A percentile compares a stretch with the other conserved stretches of the same genome.
Conservation (phyloP, 1,284 basidiomycete genomes). For the Sanguinoderma infundibulare region DNA sequence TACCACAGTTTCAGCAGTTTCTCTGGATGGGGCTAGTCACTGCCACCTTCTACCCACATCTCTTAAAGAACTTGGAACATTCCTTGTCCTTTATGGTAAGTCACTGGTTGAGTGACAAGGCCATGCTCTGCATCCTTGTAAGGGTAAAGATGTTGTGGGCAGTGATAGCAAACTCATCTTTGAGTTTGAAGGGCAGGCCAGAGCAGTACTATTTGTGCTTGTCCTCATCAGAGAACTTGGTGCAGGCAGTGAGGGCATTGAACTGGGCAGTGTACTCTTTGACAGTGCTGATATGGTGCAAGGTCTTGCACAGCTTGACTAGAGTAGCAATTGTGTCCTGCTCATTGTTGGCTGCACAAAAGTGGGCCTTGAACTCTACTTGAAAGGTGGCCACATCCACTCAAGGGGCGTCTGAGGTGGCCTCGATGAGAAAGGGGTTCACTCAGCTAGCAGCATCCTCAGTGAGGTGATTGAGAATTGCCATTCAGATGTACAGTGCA, state of each 20-base stretch:
- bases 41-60: not conserved
- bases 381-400: not conserved
- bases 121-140: not conserved
- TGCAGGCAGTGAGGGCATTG: not conserved
- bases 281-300: not conserved
- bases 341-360: not conserved
- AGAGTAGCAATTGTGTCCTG: not conserved
- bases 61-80: not conserved
- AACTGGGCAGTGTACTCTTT: not conserved
- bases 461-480: too few species aligned
- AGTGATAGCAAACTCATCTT: not conserved
- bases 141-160: not conserved
- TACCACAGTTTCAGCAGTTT: not conserved
- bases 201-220: not conserved
- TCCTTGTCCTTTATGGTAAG: not conserved
- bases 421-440: too few species aligned
- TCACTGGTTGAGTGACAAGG: not conserved
- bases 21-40: not conserved
- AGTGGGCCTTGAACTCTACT: not conserved
- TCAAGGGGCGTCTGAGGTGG: not conserved
- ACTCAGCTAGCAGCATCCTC: too few species aligned
- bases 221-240: not conserved
- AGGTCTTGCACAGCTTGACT: not conserved
- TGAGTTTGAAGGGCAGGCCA: not conserved
- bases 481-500: too few species aligned